Conservation (phyloP, 2,329 filamentous ascomycete species). For the Metarhizium robertsii region DNA sequence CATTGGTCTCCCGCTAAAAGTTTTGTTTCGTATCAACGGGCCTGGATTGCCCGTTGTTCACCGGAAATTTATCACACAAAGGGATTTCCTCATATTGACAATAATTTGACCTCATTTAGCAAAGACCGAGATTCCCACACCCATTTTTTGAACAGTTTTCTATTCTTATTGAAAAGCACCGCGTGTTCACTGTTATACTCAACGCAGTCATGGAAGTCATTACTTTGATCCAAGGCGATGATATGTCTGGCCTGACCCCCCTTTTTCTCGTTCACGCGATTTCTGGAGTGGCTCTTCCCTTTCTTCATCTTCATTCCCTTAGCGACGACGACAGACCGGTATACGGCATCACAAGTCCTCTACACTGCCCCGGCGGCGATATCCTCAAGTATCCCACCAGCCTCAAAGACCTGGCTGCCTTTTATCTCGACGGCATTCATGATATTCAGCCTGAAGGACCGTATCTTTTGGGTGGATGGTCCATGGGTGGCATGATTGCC, state of each 20-base stretch:
- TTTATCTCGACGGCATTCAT: conserved; percentile 12
- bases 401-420: conserved; percentile 11
- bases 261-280: too few species aligned
- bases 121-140: too few species aligned
- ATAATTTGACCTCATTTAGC: too few species aligned
- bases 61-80: conserved; percentile 5
- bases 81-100: too few species aligned
- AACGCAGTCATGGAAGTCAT: too few species aligned
- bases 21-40: neutral
- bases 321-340: conserved; percentile 12
- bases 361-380: conserved; percentile 11
- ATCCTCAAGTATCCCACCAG: conserved; percentile 11
- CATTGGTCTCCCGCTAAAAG: neutral
- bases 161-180: too few species aligned
- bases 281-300: too few species aligned
- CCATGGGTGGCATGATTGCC: conserved; percentile 16
- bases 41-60: neutral
- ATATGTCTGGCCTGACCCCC: too few species aligned
- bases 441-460: conserved; percentile 13
- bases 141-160: too few species aligned
- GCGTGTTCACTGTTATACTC: too few species aligned
- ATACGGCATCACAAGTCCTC: conserved; percentile 14
- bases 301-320: conserved; percentile 9
- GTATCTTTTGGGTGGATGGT: conserved; percentile 16
- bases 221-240: too few species aligned